Evolutionary conservation across 192 early-diverging fungal genomes (phyloP).

Genomic region (Dispira simplex): DNA sequence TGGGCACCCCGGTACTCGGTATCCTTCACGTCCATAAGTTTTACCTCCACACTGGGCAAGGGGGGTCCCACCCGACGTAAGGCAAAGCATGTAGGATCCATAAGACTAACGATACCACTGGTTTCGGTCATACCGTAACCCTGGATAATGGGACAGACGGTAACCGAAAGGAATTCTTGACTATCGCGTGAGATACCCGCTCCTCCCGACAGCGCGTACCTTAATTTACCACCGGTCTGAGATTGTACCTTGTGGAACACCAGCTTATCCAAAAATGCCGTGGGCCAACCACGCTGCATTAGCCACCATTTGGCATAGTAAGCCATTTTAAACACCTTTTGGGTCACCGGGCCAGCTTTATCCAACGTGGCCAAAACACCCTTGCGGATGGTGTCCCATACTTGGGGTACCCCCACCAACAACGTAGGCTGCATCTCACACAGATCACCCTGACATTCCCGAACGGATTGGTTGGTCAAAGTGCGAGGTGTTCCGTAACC

Average conservation of each 20-base stretch:
- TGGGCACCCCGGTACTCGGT: conserved; percentile 43
- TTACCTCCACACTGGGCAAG: conserved; percentile 58
- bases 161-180: conserved; percentile 63
- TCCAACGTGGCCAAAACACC: conserved; percentile 52
- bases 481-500: conserved; percentile 56
- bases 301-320: conserved; percentile 56
- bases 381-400: conserved; percentile 81
- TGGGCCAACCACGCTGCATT: conserved; percentile 44
- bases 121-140: conserved; percentile 85
- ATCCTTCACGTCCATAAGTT: conserved; percentile 58
- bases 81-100: conserved; percentile 39
- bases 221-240: conserved; percentile 72
- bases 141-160: conserved; percentile 66
- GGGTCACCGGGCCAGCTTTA: conserved; percentile 30
- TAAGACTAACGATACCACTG: conserved; percentile 51
- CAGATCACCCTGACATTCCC: conserved; percentile 55
- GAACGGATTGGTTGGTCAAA: conserved; percentile 46
- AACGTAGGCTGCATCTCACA: conserved; percentile 54
- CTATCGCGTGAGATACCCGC: conserved; percentile 76
- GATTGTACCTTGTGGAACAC: conserved; percentile 73
- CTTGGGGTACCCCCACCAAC: conserved; percentile 72
- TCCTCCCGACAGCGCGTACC: conserved; percentile 70
- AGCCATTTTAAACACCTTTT: conserved; percentile 59
- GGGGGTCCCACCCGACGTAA: conserved; percentile 59
- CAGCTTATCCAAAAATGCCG: conserved; percentile 48